Evolutionary conservation across 176 grass and related monocot species (phyloP), one percentile per base, ranked within the genome.

Genomic region (Canna indica): DNA sequence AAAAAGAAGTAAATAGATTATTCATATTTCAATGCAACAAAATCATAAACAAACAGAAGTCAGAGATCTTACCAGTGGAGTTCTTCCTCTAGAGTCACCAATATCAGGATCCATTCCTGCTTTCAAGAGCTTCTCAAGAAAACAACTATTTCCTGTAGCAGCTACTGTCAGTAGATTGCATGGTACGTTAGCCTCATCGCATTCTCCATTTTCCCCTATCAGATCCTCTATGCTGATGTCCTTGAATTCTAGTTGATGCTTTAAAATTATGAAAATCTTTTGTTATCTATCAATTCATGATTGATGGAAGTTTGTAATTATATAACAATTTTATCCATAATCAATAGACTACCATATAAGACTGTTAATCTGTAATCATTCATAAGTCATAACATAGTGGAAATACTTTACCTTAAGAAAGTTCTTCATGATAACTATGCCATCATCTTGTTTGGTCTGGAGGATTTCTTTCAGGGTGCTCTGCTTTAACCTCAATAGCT

Each of bases 381-480:
- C n/a, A n/a, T n/a, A n/a, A n/a, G n/a, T n/a, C n/a, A n/a, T n/a
- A n/a, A n/a, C n/a, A n/a, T n/a, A n/a, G n/a, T n/a, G n/a, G n/a
- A n/a, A 44, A 28, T 64, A 24, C 12, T 17, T 59, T 20, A 91
- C 94, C 86, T 85, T 93, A 30, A 97, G 77, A 66, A 92, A 93
- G 84, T 93, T 90, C 65, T 69, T 87, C 81, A 97, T 91, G 84
- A 96, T 76, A 68, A 82, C 20, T 29, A 90, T 74, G 54, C 89
- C 85, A 75, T 97, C 94, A 25, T 83, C 89, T 41, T 81, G 89
- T 69, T 87, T 80, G 75, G 78, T 76, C 60, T 87, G 89, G 83
- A 97, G 91, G 27, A 80, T 89, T 79, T 97, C 89, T 83, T 81
- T 90, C 26, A 97, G 89, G n/a, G 84, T 65, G 80, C 72, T 82